Evolutionary conservation across 1,139 yeast species (phyloP), one percentile per base, ranked within the genome.

Genomic region (Diutina pseudorugosa): DNA sequence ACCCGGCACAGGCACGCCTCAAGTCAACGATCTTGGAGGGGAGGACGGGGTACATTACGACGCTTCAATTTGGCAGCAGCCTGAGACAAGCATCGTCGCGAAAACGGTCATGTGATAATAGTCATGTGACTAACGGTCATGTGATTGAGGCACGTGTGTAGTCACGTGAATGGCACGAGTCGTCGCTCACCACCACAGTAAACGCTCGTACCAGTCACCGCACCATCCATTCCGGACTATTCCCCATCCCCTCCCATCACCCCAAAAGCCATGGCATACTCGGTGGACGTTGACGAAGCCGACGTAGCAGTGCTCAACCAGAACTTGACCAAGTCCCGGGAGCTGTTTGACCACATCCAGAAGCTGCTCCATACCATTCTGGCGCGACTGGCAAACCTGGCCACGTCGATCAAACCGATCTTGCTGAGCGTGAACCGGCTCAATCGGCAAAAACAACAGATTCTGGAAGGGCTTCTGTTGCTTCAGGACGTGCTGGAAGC

Each of bases 251-350:
- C n/a, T n/a, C n/a, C n/a, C n/a, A n/a, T n/a, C n/a, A 7, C 25
- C 25, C 4, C 7, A 23, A 30, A 14, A 11, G 36, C 11, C 40
- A 45, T 45, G 49, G 27, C 27, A 8, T 45, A 45, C 40, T 33
- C 27, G 40, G 49, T 45, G 9, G 49, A 45, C 14, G 49, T 82
- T 1, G 95, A 87, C 61, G 95, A 86, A 63, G 91, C 94, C 2
- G 96, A 89, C 60, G 83, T 88, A 51, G 83, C 89, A 2, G 90
- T 90, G 9, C 73, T 90, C 47, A 86, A 86, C 54, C 94, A 86
- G 61, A 84, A 86, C 54, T 71, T 90, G 41, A 66, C 74, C 51
- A 76, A 79, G 54, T 79, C 90, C 6, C 76, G 77, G 50, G 75
- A 73, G 19, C 66, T 89, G 43, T 79, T 90, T 27, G 65, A 68